phyloP scores from a whole-genome alignment of 2,329 filamentous ascomycete species.

The Ophiostoma piceae region DNA sequence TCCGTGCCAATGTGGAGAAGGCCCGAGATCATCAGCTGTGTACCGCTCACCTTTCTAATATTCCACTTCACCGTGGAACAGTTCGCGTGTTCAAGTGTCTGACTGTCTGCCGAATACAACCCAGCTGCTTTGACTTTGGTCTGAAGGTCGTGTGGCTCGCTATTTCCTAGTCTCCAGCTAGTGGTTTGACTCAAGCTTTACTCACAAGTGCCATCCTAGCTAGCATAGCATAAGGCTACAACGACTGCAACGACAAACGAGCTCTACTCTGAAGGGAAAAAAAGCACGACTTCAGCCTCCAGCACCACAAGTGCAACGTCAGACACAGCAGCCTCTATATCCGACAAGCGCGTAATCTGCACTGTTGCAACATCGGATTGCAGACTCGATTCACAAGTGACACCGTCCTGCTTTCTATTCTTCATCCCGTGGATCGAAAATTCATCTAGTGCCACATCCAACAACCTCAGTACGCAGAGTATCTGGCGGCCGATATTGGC shows the following conservation, averaged over 20 bases:
- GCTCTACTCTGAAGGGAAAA: not conserved
- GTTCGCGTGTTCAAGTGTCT: not conserved
- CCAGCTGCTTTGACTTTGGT: not conserved
- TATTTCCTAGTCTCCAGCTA: not conserved
- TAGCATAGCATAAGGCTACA: not conserved
- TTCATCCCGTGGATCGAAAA: not conserved
- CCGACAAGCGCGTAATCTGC: not conserved
- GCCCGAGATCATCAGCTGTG: not conserved
- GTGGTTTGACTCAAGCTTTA: not conserved
- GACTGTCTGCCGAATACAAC: not conserved
- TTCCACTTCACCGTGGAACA: slow-evolving; percentile 7
- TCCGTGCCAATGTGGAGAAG: not conserved
- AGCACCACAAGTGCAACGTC: slow-evolving; percentile 2
- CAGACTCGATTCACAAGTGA: not conserved
- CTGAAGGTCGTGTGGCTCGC: not conserved
- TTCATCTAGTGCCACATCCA: not conserved
- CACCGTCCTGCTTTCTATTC: not conserved
- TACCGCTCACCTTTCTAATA: not conserved
- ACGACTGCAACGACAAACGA: not conserved
- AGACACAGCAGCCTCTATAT: not conserved
- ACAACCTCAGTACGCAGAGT: not conserved
- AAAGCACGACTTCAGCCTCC: not conserved
- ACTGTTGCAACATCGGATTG: not conserved
- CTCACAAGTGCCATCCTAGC: not conserved
- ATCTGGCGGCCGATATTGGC: too few species aligned